Conservation (phyloP, 495 filamentous ascomycete species). For the Tetracladium setigerum region DNA sequence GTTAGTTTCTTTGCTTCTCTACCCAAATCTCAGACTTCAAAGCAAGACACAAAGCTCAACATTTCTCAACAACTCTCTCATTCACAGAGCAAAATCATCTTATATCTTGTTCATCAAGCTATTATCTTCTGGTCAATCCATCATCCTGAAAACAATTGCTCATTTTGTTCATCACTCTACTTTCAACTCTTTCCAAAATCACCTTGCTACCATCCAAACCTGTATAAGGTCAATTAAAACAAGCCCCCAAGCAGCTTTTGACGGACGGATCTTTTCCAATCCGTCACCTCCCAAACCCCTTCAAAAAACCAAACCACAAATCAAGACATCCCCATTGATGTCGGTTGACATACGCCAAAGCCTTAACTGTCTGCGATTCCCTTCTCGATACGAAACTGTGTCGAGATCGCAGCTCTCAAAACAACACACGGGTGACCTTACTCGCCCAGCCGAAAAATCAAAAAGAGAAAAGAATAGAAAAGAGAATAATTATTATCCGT, state of each 20-base stretch:
- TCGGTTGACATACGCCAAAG: conserved; percentile 67
- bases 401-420: conserved; percentile 66
- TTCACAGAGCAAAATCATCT: no score
- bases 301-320: background rate
- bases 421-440: conserved; percentile 61
- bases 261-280: conserved; percentile 8
- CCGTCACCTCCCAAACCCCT: conserved; percentile 4
- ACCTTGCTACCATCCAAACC: background rate
- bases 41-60: no score
- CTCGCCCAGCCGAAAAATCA: conserved; percentile 25
- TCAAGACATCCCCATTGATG: conserved; percentile 47
- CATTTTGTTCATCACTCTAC: background rate
- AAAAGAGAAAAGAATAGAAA: no score
- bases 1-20: no score
- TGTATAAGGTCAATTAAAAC: no score
- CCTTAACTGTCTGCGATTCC: conserved; percentile 60
- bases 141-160: background rate
- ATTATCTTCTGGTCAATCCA: no score
- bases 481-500: background rate
- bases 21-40: no score
- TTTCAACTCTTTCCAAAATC: background rate
- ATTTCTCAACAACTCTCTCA: no score
- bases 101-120: no score
- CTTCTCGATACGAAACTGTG: conserved; percentile 62
- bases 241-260: background rate